phyloP scores from a whole-genome alignment of 2,329 filamentous ascomycete species.

The Penicillium sp. region DNA sequence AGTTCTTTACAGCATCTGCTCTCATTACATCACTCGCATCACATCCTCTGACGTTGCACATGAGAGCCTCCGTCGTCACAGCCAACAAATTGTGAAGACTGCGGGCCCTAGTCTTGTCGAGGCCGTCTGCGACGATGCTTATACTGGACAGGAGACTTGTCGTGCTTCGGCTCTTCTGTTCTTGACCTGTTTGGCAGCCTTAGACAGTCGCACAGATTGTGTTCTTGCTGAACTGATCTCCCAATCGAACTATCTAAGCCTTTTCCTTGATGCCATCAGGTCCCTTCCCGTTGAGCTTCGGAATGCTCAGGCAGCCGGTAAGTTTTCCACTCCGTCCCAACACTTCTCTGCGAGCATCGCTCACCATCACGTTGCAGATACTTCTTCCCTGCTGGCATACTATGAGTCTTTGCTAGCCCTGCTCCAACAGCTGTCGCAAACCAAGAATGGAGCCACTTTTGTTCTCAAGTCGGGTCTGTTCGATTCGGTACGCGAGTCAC shows the following conservation, averaged over 20 bases:
- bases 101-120: conserved; percentile 82
- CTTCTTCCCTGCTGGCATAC: conserved; percentile 58
- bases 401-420: conserved; percentile 78
- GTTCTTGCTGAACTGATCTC: conserved; percentile 77
- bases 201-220: conserved; percentile 72
- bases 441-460: conserved; percentile 77
- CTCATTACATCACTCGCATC: conserved; percentile 77
- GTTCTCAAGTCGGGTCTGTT: conserved; percentile 91
- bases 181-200: conserved; percentile 73
- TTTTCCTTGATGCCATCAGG: conserved; percentile 85
- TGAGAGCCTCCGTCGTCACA: conserved; percentile 51
- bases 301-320: conserved; percentile 59
- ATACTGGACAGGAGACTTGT: conserved; percentile 76
- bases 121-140: conserved; percentile 89
- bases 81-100: conserved; percentile 70
- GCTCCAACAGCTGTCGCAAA: conserved; percentile 81
- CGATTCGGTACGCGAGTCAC: conserved; percentile 73
- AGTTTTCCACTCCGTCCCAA: conserved; percentile 23
- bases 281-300: conserved; percentile 73
- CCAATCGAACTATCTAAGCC: conserved; percentile 84
- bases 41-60: conserved; percentile 51
- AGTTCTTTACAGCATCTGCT: conserved; percentile 88
- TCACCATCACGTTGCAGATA: conserved; percentile 44
- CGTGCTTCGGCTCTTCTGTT: conserved; percentile 84
- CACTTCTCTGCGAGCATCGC: not conserved